A percentile compares a stretch with the other conserved stretches of the same genome.
phyloP scores from a whole-genome alignment of 768 basidiomycete species.

The Piloderma croceum region DNA sequence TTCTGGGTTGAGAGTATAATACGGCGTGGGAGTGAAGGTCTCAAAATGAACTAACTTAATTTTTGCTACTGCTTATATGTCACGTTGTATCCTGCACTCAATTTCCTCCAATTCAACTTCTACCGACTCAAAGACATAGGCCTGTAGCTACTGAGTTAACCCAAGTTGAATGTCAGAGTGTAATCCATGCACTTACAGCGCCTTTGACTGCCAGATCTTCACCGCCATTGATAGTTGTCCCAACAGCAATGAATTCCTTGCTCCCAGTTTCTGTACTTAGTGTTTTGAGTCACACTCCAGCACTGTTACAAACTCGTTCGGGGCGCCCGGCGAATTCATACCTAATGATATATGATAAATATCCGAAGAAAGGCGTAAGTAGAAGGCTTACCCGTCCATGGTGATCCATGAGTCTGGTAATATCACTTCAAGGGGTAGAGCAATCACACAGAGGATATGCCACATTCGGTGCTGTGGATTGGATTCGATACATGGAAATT shows the following conservation, averaged over 20 bases:
- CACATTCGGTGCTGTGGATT: slow-evolving; percentile 58
- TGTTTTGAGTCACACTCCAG: slow-evolving; percentile 82
- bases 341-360: slow-evolving; percentile 34
- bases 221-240: slow-evolving; percentile 89
- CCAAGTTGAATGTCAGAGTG: no score
- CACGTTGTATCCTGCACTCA: no score
- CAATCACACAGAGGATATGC: slow-evolving; percentile 69
- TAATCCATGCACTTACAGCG: slow-evolving; percentile 80
- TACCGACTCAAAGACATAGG: slow-evolving; percentile 92
- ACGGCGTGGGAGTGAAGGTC: no score
- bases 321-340: slow-evolving; percentile 92
- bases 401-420: slow-evolving; percentile 85
- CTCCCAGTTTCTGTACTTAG: slow-evolving; percentile 73
- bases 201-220: slow-evolving; percentile 94
- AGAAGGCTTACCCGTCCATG: slow-evolving; percentile 74
- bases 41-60: no score
- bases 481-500: no score
- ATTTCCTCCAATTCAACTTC: no score
- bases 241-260: slow-evolving; percentile 90
- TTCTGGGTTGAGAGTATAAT: no score
- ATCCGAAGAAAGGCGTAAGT: no score
- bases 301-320: slow-evolving; percentile 88
- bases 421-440: slow-evolving; percentile 85
- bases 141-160: no score
- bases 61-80: no score